Evolutionary conservation across 768 basidiomycete genomes (phyloP).

Genomic region (Lactarius deliciosus): DNA sequence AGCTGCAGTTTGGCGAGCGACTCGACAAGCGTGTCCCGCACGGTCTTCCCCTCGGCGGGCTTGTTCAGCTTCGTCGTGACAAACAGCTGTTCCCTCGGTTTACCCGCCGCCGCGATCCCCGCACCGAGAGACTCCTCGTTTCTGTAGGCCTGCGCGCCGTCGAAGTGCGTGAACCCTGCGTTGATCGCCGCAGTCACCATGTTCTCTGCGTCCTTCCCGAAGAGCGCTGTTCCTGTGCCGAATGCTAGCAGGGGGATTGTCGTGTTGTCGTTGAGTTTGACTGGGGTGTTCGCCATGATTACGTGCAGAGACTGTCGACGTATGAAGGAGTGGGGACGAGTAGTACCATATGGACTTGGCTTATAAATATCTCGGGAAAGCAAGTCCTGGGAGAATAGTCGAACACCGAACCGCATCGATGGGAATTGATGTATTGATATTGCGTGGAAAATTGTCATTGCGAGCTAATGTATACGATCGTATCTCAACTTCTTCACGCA

Average conservation of each 20-base stretch:
- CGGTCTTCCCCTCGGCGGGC: slow-evolving; percentile 37
- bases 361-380: not conserved
- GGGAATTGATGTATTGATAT: not conserved
- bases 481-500: too few relatives aligned
- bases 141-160: slow-evolving; percentile 41
- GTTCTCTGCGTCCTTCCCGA: slow-evolving; percentile 34
- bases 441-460: not conserved
- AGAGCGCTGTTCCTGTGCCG: slow-evolving; percentile 42
- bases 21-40: slow-evolving; percentile 39
- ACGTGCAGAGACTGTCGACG: slow-evolving; percentile 6
- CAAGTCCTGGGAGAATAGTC: not conserved
- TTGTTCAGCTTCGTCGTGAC: slow-evolving; percentile 44
- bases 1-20: slow-evolving; percentile 44
- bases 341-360: not conserved
- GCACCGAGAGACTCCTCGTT: slow-evolving; percentile 43
- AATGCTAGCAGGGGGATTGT: slow-evolving; percentile 41
- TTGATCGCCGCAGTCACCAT: slow-evolving; percentile 36
- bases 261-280: slow-evolving; percentile 41
- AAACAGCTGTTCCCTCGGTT: slow-evolving; percentile 42
- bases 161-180: slow-evolving; percentile 42
- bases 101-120: slow-evolving; percentile 37
- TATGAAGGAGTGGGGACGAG: not conserved
- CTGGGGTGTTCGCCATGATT: slow-evolving; percentile 28
- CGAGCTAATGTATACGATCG: too few relatives aligned
- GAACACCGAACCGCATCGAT: not conserved